Evolutionary conservation across 2,329 filamentous ascomycete species (phyloP), one percentile per base, ranked within the genome.

Genomic region (Lachnellula hyalina): DNA sequence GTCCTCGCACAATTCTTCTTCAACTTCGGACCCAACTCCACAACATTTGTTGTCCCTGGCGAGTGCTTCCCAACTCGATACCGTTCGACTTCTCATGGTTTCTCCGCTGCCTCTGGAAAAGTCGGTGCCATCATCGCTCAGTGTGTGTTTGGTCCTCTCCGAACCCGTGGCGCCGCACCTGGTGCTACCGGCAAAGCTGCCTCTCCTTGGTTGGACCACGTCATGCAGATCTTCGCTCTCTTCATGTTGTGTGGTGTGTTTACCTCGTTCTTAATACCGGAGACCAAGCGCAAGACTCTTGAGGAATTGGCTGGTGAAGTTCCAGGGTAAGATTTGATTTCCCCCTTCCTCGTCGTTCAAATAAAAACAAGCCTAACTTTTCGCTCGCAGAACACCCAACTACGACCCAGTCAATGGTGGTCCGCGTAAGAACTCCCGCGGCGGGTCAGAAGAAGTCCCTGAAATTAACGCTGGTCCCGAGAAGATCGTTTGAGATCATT

Each of bases 201-300:
- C 4, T 54, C 73, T 1, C 77, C 78, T 0, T 88, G 85, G 80
- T 77, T 92, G 54, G 80, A 89, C 68, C 83, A 87, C 54, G 80
- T 93, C 47, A 85, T 93, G 75, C 77, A 90, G 69, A 86, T 92
- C 46, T 91, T 89, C 69, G 86, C 87, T 0, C 76, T 89, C 8
- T 91, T 93, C 75, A 93, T 92, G 89, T 75, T 93, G 4, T 78
- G 80, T 44, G 89, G 89, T 47, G 77, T 82, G 52, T 72, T 89
- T 48, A 83, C 83, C 1, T 84, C 85, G 1, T 72, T 92, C 3
- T 72, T 93, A 34, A 86, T 92, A 28, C 87, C 87, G 0, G 89
- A 91, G 73, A 91, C 86, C 0, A 91, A 88, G 74, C 77, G 86
- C 1, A 79, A 84, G 71, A 89, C 87, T 0, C 74, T 94, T 44